Conservation (phyloP, 2,329 filamentous ascomycete species). For the Trichothecium sympodiale region DNA sequence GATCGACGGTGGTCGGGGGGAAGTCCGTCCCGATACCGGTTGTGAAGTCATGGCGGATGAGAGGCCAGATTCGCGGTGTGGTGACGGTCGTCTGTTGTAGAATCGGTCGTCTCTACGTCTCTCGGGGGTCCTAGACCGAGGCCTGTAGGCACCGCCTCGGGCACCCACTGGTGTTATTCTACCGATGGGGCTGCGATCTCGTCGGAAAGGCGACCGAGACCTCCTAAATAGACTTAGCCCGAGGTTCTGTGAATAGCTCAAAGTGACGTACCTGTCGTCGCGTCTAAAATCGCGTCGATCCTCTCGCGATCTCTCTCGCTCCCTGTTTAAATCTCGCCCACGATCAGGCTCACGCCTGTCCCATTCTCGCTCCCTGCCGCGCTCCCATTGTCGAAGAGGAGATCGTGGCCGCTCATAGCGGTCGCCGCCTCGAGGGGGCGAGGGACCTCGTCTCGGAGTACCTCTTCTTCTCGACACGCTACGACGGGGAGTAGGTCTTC, state of each 20-base stretch:
- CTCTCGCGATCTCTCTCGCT: slow-evolving; percentile 14
- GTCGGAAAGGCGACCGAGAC: slow-evolving; percentile 41
- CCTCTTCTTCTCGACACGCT: slow-evolving; percentile 22
- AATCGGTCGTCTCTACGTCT: slow-evolving; percentile 35
- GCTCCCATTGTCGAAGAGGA: slow-evolving; percentile 14
- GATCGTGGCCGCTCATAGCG: slow-evolving; percentile 27
- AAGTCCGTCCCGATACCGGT: slow-evolving; percentile 38
- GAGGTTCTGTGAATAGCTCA: neutral
- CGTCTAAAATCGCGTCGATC: slow-evolving; percentile 32
- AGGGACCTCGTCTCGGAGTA: slow-evolving; percentile 7
- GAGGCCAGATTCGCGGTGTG: slow-evolving; percentile 35
- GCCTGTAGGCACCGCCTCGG: slow-evolving; percentile 35
- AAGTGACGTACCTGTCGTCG: slow-evolving; percentile 8
- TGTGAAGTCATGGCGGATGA: slow-evolving; percentile 40
- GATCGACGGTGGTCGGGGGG: slow-evolving; percentile 36
- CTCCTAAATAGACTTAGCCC: slow-evolving; percentile 25
- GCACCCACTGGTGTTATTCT: slow-evolving; percentile 23
- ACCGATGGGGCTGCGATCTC: slow-evolving; percentile 28
- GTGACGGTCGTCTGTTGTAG: slow-evolving; percentile 35
- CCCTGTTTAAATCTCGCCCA: slow-evolving; percentile 15
- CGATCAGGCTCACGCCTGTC: slow-evolving; percentile 18
- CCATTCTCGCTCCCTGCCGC: slow-evolving; percentile 16
- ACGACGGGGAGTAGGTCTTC: slow-evolving; percentile 18
- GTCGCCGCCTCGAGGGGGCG: slow-evolving; percentile 22
- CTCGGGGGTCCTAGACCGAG: slow-evolving; percentile 36